Percentiles rank a stretch among this genome's conserved stretches.
Conservation (phyloP, 495 filamentous ascomycete species). For the Polyplosphaeria fusca region DNA sequence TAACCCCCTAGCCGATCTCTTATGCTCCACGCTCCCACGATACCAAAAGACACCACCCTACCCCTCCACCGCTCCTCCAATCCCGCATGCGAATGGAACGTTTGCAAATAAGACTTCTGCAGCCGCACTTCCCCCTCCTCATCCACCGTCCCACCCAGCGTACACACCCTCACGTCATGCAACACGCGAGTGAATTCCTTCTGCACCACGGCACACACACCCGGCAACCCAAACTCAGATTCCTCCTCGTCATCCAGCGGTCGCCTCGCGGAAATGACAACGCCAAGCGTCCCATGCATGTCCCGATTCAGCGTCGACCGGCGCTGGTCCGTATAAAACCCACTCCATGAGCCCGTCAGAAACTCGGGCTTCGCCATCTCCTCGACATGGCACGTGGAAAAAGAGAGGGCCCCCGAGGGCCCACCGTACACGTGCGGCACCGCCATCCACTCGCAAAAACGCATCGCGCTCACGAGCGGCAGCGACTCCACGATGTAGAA, state of each 20-base stretch:
- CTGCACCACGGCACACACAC: too few species aligned
- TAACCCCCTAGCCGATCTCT: slow-evolving; percentile 1
- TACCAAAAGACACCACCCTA: background rate
- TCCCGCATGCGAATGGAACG: background rate
- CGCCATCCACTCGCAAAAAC: background rate
- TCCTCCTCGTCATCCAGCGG: too few species aligned
- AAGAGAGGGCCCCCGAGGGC: background rate
- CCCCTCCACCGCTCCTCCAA: background rate
- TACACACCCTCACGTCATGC: background rate
- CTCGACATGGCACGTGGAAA: background rate
- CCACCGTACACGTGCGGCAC: background rate
- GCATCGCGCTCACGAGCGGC: too few species aligned
- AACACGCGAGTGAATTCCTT: too few species aligned
- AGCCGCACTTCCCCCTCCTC: background rate
- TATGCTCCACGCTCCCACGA: slow-evolving; percentile 5
- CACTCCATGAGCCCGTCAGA: background rate
- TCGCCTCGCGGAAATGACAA: too few species aligned
- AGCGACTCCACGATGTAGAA: too few species aligned
- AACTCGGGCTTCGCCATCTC: background rate
- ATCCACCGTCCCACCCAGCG: background rate
- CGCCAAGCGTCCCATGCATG: too few species aligned
- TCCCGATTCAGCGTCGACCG: too few species aligned
- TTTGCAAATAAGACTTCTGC: background rate
- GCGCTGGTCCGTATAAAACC: slow-evolving; percentile 1
- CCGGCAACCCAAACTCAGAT: too few species aligned